These are phyloP conservation scores for Endothia cerciana DNA, from an alignment of 2,329 filamentous ascomycete species.

Conservation along the genomic window DNA sequence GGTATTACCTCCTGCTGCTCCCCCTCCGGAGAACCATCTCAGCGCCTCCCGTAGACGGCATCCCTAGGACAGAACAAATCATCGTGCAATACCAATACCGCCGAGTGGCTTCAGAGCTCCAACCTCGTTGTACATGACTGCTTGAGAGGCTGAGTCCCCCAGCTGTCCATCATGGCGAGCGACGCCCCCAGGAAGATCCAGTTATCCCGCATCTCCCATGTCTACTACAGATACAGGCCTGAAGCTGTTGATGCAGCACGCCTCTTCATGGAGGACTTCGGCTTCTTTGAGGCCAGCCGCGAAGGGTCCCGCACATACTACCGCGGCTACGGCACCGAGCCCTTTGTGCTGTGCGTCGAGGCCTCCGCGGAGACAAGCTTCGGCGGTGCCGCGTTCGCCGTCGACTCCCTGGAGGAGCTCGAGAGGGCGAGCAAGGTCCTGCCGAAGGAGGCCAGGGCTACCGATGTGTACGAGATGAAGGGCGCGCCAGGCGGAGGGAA, in stretches of 20 bases:
- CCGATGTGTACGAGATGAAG: slow-evolving; percentile 50
- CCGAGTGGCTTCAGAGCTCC: too few species aligned
- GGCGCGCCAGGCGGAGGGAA: slow-evolving; percentile 59
- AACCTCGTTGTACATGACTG: not conserved
- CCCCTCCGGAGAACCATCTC: too few species aligned
- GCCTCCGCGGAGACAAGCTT: slow-evolving; percentile 54
- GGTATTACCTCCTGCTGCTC: not conserved
- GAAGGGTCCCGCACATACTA: slow-evolving; percentile 56
- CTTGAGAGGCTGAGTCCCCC: not conserved
- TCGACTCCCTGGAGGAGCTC: slow-evolving; percentile 60
- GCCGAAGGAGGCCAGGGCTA: slow-evolving; percentile 51
- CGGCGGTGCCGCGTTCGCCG: slow-evolving; percentile 60
- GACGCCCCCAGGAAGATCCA: slow-evolving; percentile 38
- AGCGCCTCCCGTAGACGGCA: not conserved
- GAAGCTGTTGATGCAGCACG: slow-evolving; percentile 46
- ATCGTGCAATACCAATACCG: too few species aligned
- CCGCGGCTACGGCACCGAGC: slow-evolving; percentile 64
- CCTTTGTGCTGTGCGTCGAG: slow-evolving; percentile 61
- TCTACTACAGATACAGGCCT: slow-evolving; percentile 56
- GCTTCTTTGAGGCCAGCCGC: slow-evolving; percentile 46
- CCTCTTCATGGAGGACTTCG: slow-evolving; percentile 53
- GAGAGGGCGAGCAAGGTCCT: slow-evolving; percentile 52
- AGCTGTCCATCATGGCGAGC: slow-evolving; percentile 31
- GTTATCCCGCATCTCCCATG: slow-evolving; percentile 47
- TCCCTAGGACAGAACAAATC: too few species aligned